phyloP scores from a whole-genome alignment of 1,139 yeast genomes.

The Sugiyamaella xylanicola region DNA sequence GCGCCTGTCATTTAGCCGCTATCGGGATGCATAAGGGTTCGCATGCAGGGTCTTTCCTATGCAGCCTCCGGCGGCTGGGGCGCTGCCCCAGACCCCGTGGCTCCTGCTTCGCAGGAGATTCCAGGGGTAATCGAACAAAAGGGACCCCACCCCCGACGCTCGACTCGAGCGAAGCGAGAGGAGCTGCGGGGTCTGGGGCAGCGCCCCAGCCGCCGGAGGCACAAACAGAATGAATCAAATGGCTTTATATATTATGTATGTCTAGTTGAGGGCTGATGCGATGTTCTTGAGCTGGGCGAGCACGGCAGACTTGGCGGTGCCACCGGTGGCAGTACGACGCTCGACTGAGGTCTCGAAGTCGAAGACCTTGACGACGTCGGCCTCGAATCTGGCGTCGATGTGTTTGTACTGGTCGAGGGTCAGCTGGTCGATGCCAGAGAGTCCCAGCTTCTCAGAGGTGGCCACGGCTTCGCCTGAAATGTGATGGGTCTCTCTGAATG shows the following conservation, averaged over 20 bases:
- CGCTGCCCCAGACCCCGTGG: neutral
- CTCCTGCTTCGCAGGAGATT: neutral
- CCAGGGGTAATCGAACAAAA: neutral
- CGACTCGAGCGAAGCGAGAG: neutral
- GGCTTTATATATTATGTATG: neutral
- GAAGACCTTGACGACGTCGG: conserved; percentile 80
- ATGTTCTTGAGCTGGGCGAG: conserved; percentile 59
- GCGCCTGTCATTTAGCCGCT: neutral
- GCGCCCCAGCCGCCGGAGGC: conserved; percentile 7
- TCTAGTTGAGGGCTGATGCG: conserved; percentile 2
- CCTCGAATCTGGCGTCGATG: conserved; percentile 78
- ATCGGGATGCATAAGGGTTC: neutral
- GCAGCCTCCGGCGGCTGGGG: neutral
- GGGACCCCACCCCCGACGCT: neutral
- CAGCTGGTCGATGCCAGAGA: conserved; percentile 79
- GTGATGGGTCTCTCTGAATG: conserved; percentile 98
- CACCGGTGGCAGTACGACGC: conserved; percentile 95
- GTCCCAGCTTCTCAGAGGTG: conserved; percentile 72
- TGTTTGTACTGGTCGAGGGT: conserved; percentile 71
- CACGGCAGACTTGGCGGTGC: conserved; percentile 93
- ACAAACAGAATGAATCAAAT: neutral
- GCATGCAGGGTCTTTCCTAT: neutral
- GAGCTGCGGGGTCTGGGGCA: conserved; percentile 5
- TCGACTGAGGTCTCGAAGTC: conserved; percentile 93
- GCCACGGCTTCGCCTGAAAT: conserved; percentile 97